Conservation (phyloP, 2,329 filamentous ascomycete species). For the Tolypocladium tropicale region DNA sequence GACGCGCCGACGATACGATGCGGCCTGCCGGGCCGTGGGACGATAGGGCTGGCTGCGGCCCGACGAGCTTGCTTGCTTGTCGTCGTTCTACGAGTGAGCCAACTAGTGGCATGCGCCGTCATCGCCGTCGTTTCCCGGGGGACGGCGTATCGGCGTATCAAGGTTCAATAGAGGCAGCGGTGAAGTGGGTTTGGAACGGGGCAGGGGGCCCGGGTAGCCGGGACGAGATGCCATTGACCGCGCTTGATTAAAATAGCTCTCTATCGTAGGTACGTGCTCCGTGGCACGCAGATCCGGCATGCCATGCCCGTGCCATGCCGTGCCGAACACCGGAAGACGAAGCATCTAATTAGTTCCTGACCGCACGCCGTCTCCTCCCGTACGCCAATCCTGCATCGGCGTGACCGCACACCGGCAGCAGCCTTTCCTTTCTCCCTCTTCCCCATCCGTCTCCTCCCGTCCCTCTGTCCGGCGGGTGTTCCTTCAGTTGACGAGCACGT, state of each 20-base stretch:
- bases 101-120: too few relatives aligned
- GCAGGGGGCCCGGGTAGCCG: background rate
- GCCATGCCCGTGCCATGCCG: too few relatives aligned
- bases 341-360: too few relatives aligned
- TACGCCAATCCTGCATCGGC: background rate
- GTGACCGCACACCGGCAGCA: background rate
- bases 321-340: too few relatives aligned
- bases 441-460: background rate
- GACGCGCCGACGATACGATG: background rate
- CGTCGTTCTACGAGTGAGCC: background rate
- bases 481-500: conserved; percentile 31
- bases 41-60: too few relatives aligned
- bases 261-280: too few relatives aligned
- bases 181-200: background rate
- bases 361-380: too few relatives aligned
- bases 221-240: background rate
- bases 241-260: background rate
- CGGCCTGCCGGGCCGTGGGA: too few relatives aligned
- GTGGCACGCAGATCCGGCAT: background rate
- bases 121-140: background rate
- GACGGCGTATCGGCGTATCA: background rate
- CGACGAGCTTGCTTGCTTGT: too few relatives aligned
- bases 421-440: background rate
- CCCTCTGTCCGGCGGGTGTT: too few relatives aligned
- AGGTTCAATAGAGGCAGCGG: background rate